phyloP scores from a whole-genome alignment of 148 eudicot genomes.

The Tetragonia tetragonoides region DNA sequence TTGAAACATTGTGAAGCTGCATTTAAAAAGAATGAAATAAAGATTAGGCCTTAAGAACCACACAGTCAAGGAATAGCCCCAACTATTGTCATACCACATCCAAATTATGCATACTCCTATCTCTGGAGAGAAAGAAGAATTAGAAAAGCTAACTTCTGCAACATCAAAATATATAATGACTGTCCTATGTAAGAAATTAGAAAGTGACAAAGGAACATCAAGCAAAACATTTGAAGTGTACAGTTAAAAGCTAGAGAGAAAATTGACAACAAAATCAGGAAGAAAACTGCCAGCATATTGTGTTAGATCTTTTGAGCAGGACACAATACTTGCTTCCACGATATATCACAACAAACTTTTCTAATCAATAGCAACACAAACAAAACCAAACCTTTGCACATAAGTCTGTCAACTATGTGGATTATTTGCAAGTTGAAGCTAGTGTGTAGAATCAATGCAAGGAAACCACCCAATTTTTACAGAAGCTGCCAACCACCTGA shows the following conservation, averaged over 20 bases:
- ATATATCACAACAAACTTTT: no score
- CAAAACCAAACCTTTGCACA: no score
- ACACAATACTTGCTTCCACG: no score
- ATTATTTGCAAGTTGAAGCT: background rate
- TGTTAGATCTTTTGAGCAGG: no score
- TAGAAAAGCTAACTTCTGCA: background rate
- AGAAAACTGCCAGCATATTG: no score
- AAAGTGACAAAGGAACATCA: background rate
- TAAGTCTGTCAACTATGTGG: background rate
- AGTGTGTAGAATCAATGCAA: background rate
- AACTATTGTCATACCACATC: slow-evolving; percentile 2
- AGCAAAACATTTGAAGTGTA: background rate
- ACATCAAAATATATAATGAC: background rate
- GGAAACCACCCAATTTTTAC: background rate
- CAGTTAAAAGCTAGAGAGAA: background rate
- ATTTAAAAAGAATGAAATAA: background rate
- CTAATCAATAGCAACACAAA: no score
- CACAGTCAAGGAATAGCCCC: background rate
- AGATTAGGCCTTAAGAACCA: background rate
- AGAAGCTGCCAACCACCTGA: background rate
- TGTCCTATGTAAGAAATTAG: background rate
- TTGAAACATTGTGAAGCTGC: slow-evolving; percentile 46
- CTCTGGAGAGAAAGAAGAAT: background rate
- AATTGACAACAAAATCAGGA: background rate
- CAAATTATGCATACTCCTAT: background rate